Evolutionary conservation across 352 stramenopile genomes (phyloP), one percentile per base, ranked within the genome.

Genomic region (Globisporangium abappressorium): DNA sequence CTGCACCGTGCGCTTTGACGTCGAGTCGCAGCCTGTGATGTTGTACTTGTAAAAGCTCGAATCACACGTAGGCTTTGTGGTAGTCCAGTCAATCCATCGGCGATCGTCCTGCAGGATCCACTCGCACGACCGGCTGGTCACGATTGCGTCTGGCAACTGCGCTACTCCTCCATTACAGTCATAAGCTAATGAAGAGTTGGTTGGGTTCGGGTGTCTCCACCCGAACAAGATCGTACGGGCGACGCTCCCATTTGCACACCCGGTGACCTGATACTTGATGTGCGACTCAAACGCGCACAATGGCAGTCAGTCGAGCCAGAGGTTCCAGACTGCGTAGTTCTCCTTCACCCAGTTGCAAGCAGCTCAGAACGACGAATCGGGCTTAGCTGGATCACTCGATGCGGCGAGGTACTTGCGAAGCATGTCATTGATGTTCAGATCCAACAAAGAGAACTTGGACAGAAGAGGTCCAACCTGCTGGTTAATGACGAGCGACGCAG

Each of bases 301-400:
- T 4, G 66, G 70, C 55, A 87, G 12, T 20, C 66, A 74, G 2
- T 82, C 70, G 0, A 83, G 9, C 81, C 79, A 90, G 0, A 73
- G 38, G 18, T 61, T 73, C 81, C 78, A 90, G 6, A 64, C 33
- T 9, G 73, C 64, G 30, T 83, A 90, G 53, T 88, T 90, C 2
- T 67, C 41, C 36, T 75, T 78, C 3, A 85, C 62, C 78, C 78
- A 90, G 24, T 74, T 74, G 67, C 78, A 90, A 1, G 79, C 73
- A 2, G 78, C 70, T 0, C 57, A 18, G 24, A 86, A 89, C 5
- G 71, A 62, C 1, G 79, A 71, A n/a, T 80, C 65, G 1, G 62
- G 18, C 3, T 78, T 63, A 11, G 22, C 46, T 18, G 65, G 24
- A 6, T 77, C 59, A 2, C 12, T 68, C 2, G 28, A 57, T 0